Base-by-base conservation (phyloP, 2,329 filamentous ascomycete genomes). In the Talaromyces funiculosus region DNA sequence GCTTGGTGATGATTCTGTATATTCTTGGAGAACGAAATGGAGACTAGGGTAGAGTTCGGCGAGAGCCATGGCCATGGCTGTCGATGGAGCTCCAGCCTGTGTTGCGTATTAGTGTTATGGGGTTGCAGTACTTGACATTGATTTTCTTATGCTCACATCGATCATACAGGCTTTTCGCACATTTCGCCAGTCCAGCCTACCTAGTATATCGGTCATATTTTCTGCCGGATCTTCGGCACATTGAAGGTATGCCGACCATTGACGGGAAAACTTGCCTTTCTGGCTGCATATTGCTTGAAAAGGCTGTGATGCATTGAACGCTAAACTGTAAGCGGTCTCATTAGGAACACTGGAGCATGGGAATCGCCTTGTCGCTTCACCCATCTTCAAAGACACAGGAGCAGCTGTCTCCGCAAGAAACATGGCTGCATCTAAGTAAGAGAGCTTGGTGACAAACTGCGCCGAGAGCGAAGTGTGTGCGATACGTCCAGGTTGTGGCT, bases 381-480 rank as follows among this genome's bases (percentile, higher is more conserved):
- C 22, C 71, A 75, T 76, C 9, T 74, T 63, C 59, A 78, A 62
- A 2, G 76, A 73, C 3, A 70, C 57, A 0, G 76, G 75, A 4
- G 69, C 68, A 0, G 67, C 72, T 1, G 64, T 68, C 35, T 74
- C 69, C 3, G 76, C 68, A 1, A 79, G 64, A 54, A 79, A 79
- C 66, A 75, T 69, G 31, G 66, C 66, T 0, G 77, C 75, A 59
- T 79, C 77, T 1, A 75, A 67, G 16, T 67, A 68, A 4, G 65
- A 69, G 1, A 65, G 71, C 2, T 71, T 68, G 4, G 67, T 70
- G 8, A 77, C 67, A 55, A 79, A 79, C 0, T 62, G 62, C 0
- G 72, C 71, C 1, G 77, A 79, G 12, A 79, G 63, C 0, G 68
- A 40, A 1, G 70, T 79, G 63, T 79, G 77, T 0, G 73, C 70